Percentiles rank a stretch among this genome's conserved stretches.
phyloP scores from a whole-genome alignment of 2,329 filamentous ascomycete genomes.

The Clathrospora elynae region DNA sequence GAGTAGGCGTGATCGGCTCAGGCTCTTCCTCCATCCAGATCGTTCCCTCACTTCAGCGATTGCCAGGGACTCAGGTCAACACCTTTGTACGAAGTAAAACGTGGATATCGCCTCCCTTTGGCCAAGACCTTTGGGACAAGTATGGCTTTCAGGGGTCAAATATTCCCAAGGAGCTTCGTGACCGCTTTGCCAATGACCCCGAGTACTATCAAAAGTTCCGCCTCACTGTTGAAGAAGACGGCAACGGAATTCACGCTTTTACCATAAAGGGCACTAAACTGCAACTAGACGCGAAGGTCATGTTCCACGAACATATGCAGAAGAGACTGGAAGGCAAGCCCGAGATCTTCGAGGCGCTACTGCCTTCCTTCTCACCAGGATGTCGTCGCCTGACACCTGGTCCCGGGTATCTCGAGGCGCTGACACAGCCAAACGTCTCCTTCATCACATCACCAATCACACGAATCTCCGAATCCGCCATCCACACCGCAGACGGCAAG shows the following conservation, averaged over 20 bases:
- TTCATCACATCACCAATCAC: conserved; percentile 47
- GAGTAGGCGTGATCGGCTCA: conserved; percentile 44
- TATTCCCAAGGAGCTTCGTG: conserved; percentile 33
- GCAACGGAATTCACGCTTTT: conserved; percentile 36
- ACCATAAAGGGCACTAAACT: conserved; percentile 47
- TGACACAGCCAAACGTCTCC: conserved; percentile 49
- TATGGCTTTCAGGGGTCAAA: conserved; percentile 43
- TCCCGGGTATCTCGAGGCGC: conserved; percentile 58
- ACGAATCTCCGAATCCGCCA: conserved; percentile 44
- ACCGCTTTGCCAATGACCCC: conserved; percentile 35
- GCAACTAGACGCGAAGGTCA: conserved; percentile 44
- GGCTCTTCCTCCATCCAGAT: conserved; percentile 51
- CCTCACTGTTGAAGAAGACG: conserved; percentile 41
- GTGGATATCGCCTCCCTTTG: conserved; percentile 45
- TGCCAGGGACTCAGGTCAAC: conserved; percentile 37
- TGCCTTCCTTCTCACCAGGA: conserved; percentile 53
- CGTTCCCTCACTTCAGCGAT: conserved; percentile 47
- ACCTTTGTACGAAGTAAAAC: conserved; percentile 45
- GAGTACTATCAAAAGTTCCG: conserved; percentile 42
- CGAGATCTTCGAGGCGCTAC: conserved; percentile 49
- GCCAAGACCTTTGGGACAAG: conserved; percentile 35
- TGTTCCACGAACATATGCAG: conserved; percentile 52
- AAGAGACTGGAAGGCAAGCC: conserved; percentile 45
- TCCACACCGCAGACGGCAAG: conserved; percentile 50
- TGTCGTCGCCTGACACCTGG: conserved; percentile 59